Evolutionary conservation across 2,329 filamentous ascomycete genomes (phyloP).

Genomic region (Mollisiaceae sp.): DNA sequence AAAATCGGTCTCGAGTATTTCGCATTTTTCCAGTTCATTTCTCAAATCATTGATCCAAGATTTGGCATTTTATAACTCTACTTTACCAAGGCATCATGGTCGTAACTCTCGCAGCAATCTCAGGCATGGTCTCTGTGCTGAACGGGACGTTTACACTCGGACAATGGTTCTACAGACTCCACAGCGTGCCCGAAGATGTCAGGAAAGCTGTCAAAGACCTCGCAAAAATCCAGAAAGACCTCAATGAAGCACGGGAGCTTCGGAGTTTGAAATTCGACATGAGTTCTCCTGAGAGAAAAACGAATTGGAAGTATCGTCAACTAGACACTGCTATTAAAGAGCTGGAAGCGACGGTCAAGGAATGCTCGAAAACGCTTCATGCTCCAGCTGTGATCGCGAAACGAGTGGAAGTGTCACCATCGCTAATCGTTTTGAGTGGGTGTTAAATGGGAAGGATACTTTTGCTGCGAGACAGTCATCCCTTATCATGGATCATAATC

Average conservation of each 20-base stretch:
- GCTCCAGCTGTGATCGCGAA: neutral
- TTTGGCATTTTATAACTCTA: neutral
- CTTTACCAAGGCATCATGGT: neutral
- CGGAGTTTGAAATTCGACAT: slow-evolving; percentile 1
- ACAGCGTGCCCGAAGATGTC: neutral
- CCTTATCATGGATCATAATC: neutral
- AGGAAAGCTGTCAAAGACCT: neutral
- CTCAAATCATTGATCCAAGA: neutral
- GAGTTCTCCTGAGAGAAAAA: neutral
- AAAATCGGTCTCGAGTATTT: neutral
- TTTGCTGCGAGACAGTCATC: neutral
- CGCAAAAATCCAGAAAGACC: neutral
- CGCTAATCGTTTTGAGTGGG: neutral
- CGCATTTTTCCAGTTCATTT: neutral
- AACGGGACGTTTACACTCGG: neutral
- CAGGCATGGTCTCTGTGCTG: neutral
- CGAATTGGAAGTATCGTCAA: neutral
- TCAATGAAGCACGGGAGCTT: neutral
- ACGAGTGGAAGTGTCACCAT: neutral
- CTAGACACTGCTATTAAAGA: neutral
- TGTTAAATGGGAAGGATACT: neutral
- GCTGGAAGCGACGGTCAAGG: neutral
- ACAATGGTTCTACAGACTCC: neutral
- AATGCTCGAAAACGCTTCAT: neutral
- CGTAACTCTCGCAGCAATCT: neutral